These are phyloP conservation scores for Phytomonas sp. DNA, from an alignment of 208 protist genomes.

Conservation along the genomic window DNA sequence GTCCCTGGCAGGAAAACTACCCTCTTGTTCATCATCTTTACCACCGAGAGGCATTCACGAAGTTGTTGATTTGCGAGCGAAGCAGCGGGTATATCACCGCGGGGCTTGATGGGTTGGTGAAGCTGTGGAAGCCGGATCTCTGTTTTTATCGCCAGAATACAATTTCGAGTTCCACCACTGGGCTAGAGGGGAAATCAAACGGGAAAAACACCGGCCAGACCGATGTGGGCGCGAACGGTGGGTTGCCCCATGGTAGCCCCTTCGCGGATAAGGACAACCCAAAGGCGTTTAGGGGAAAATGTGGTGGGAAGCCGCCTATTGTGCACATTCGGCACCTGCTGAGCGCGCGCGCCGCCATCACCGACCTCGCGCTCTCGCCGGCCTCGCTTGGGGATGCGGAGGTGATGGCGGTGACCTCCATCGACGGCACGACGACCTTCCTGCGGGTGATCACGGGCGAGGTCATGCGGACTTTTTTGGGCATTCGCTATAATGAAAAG, in stretches of 20 bases:
- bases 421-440: conserved; percentile 82
- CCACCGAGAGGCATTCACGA: conserved; percentile 59
- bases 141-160: conserved; percentile 4
- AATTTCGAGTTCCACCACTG: conserved; percentile 21
- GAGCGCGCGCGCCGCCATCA: conserved; percentile 48
- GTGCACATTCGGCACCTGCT: conserved; percentile 72
- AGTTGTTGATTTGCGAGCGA: conserved; percentile 41
- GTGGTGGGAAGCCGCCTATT: conserved; percentile 21
- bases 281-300: background rate
- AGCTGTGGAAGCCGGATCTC: conserved; percentile 68
- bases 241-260: background rate
- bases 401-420: conserved; percentile 50
- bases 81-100: conserved; percentile 64
- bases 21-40: conserved; percentile 71
- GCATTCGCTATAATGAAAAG: conserved; percentile 23
- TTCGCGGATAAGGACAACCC: background rate
- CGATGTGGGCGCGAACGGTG: conserved; percentile 8
- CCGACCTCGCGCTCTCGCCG: conserved; percentile 42
- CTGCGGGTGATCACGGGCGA: conserved; percentile 55
- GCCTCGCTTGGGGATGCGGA: conserved; percentile 61
- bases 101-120: conserved; percentile 70
- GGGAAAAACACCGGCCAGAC: background rate
- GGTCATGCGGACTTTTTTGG: conserved; percentile 70
- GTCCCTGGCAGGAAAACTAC: conserved; percentile 51
- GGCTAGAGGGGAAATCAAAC: background rate